Percentiles rank a stretch among this genome's conserved stretches.
These are phyloP conservation scores for Blastomyces emzantsi DNA, from an alignment of 2,329 filamentous ascomycete genomes.

Conservation along the genomic window DNA sequence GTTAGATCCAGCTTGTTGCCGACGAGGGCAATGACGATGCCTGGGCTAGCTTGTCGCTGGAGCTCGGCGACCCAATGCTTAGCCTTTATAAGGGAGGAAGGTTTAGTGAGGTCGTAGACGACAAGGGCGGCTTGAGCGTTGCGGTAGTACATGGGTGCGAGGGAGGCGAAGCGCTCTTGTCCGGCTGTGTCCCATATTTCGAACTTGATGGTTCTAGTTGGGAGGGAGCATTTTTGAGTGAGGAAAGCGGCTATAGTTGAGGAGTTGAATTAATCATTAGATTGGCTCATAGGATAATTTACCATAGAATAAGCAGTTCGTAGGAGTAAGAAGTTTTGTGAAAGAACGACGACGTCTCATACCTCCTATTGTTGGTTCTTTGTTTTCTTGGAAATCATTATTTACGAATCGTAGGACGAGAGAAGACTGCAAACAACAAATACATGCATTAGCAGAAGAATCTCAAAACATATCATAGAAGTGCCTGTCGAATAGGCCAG, in stretches of 20 bases:
- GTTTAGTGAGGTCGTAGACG: conserved; percentile 86
- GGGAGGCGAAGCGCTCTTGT: conserved; percentile 97
- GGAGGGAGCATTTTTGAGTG: conserved; percentile 96
- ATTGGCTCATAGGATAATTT: neutral
- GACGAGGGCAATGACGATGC: conserved; percentile 96
- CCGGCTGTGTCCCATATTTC: conserved; percentile 99
- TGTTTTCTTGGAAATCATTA: conserved; percentile 99
- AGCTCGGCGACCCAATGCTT: conserved; percentile 99
- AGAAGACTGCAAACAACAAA: conserved; percentile 58
- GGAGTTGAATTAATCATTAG: conserved; percentile 9
- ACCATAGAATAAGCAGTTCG: no score
- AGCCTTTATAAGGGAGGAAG: conserved; percentile 96
- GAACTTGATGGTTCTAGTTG: conserved; percentile 71
- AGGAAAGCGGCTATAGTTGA: conserved; percentile 70
- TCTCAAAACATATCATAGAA: conserved; percentile 1
- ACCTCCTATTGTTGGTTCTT: conserved; percentile 98
- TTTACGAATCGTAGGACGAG: conserved; percentile 97
- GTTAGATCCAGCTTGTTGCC: conserved; percentile 98
- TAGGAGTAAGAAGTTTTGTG: neutral
- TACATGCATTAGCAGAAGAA: conserved; percentile 15
- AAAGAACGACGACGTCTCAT: conserved; percentile 28
- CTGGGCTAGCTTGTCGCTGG: conserved; percentile 97
- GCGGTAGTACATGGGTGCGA: conserved; percentile 98
- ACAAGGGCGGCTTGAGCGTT: conserved; percentile 99
- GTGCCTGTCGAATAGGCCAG: neutral